Evolutionary conservation across 2,329 filamentous ascomycete species (phyloP), one percentile per base, ranked within the genome.

Genomic region (Gaeumannomyces sp.): DNA sequence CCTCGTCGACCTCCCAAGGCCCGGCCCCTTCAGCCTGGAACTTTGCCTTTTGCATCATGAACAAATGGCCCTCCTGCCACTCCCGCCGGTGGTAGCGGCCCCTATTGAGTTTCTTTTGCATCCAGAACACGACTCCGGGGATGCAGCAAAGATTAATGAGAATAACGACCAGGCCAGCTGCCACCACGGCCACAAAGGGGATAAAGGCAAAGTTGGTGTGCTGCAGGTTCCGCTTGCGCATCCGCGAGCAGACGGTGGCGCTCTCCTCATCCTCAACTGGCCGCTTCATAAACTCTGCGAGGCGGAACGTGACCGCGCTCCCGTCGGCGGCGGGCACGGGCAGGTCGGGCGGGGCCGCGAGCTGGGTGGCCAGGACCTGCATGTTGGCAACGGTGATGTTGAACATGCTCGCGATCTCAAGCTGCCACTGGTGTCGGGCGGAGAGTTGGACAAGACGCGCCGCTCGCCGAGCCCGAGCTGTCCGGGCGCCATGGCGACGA

Each of bases 41-140:
- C n/a, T 61, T 61, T 35, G 31, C 59, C 11, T 45, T 45, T 19
- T 45, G 59, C 22, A 61, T 22, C 59, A 61, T 61, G 27, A 61
- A 61, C 33, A 61, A 5, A 6, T 45, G n/a, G 8, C n/a, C 59
- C 31, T 33, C 13, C 13, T 8, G 14, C 59, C n/a, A 61, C 4
- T 45, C 19, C 1, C 31, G 38, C 14, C 14, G 33, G 33, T 25
- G 29, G 11, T 35, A n/a, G 28, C n/a, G 57, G 27, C 4, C n/a
- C 16, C 22, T n/a, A 4, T 35, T 35, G 14, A 35, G 5, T 11
- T 29, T 60, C n/a, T 22, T 31, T 8, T 60, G 59, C 59, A 60
- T 16, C 59, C 29, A 60, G n/a, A 33, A 60, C 1, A n/a, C 29
- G 59, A 7, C 29, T 19, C 19, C 3, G 19, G 59, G 28, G 6